Conservation (phyloP, 2,329 filamentous ascomycete species). For the Rhynchosporium agropyri region DNA sequence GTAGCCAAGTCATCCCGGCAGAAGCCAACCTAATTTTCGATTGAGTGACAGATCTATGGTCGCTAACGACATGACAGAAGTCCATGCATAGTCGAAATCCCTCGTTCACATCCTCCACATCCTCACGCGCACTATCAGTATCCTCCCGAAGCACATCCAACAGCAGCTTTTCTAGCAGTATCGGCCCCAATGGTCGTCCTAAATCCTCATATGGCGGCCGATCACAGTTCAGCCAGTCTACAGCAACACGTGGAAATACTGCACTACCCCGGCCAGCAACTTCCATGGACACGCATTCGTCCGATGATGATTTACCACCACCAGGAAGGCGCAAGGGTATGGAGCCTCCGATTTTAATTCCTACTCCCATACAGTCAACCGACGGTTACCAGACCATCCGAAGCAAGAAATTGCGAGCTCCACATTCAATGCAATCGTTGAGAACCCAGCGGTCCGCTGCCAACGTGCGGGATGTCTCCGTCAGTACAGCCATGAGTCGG, state of each 20-base stretch:
- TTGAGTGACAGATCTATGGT: neutral
- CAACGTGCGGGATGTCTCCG: slow-evolving; percentile 42
- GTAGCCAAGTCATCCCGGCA: slow-evolving; percentile 4
- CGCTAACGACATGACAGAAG: slow-evolving; percentile 22
- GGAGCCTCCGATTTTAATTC: slow-evolving; percentile 44
- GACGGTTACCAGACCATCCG: slow-evolving; percentile 35
- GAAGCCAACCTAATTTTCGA: slow-evolving; percentile 14
- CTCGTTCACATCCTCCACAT: slow-evolving; percentile 46
- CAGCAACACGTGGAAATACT: slow-evolving; percentile 50
- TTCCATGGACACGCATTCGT: slow-evolving; percentile 43
- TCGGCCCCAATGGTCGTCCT: slow-evolving; percentile 56
- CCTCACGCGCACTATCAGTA: slow-evolving; percentile 46
- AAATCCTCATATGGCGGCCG: slow-evolving; percentile 45
- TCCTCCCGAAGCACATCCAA: slow-evolving; percentile 49
- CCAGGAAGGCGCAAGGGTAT: slow-evolving; percentile 56
- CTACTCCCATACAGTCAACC: slow-evolving; percentile 34
- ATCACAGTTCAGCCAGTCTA: slow-evolving; percentile 53
- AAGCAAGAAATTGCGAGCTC: slow-evolving; percentile 37
- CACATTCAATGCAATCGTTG: slow-evolving; percentile 38
- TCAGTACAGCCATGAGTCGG: slow-evolving; percentile 44
- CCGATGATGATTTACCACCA: slow-evolving; percentile 38
- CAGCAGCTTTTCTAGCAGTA: slow-evolving; percentile 58
- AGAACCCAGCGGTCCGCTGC: slow-evolving; percentile 29
- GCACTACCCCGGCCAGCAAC: slow-evolving; percentile 46
- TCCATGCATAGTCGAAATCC: slow-evolving; percentile 27